Evolutionary conservation across 805 yeast species (phyloP), one percentile per base, ranked within the genome.

Genomic region (Sugiyamaella boreocaroliniensis): DNA sequence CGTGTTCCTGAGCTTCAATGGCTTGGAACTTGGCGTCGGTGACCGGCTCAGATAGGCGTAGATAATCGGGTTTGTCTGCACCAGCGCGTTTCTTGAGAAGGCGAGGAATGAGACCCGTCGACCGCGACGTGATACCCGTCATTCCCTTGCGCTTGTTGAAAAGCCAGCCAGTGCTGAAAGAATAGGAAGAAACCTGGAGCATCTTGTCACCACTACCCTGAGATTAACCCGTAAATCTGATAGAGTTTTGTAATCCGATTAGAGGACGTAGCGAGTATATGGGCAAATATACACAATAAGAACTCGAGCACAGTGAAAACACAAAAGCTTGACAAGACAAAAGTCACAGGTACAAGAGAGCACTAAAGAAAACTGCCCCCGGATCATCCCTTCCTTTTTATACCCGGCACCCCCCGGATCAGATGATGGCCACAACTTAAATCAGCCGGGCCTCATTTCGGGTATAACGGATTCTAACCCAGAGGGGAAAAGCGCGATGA

Each of bases 1-100:
- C 63, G 26, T 61, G 65, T 54, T 65, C 68, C 55, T 64, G 65
- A 10, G 55, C 55, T 11, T 61, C 63, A 8, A 66, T 62, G 51
- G 55, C 63, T 2, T 15, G 43, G 43, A 55, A 57, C 49, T 50
- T 49, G n/a, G 42, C 12, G 14, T 47, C 41, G 14, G 47, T 32
- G 20, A 19, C 43, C 37, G 15, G 8, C 6, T 26, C 43, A 14
- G 47, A 40, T 34, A 49, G 55, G 5, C 20, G 18, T 40, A 54
- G 37, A 48, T 51, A 54, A 18, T 34, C 44, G n/a, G 57, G 57
- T 15, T 50, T 3, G 37, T 29, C 15, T 19, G 37, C 40, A 11
- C 4, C 14, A 43, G 40, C 43, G 9, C 49, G 37, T 16, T 37
- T 37, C 47, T 32, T 32, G 37, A 32, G 37, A 10, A 32, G 37